Evolutionary conservation across 116 monocot genomes (phyloP), one percentile per base, ranked within the genome.

Genomic region (Zostera marina): DNA sequence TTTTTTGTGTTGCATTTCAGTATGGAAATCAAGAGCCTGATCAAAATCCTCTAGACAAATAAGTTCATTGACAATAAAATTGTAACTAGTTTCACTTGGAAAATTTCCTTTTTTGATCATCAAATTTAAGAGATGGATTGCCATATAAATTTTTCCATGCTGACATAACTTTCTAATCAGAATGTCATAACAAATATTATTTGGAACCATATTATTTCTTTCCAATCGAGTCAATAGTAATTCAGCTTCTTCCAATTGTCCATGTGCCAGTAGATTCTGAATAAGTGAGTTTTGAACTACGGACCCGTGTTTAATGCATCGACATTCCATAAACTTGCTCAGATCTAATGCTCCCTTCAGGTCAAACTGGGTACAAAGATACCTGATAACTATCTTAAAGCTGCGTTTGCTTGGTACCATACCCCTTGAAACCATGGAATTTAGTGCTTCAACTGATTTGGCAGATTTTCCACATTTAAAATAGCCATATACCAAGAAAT

Each of bases 11-110:
- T 63, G 47, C 98, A 98, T 98, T 66, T 98, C 98, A 58, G 68
- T 71, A 71, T 72, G 63, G 58, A 86, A 79, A 70, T 83, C 74
- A 62, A 86, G 83, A 68, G 98, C 89, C 43, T 67, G 74, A 71
- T 98, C 81, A 59, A 78, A 73, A 43, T 67, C 47, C 60, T 73
- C 80, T 46, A 38, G 56, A 47, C 41, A 12, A 41, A 80, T 63
- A 14, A 90, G 74, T 2, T 61, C 62, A 47, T 76, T 38, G 38
- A 90, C 70, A 21, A 98, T 59, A 40, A 61, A 66, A 73, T 54
- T 79, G 55, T 98, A 98, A 66, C 80, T 90, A 10, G 9, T 62
- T 56, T 81, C 85, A 69, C 68, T 74, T 59, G 98, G 98, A 73
- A 64, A 4, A 40, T 60, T 71, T 25, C 83, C 80, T 56, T 73